Evolutionary conservation across 768 basidiomycete species (phyloP).

Genomic region (Boletus sp.): DNA sequence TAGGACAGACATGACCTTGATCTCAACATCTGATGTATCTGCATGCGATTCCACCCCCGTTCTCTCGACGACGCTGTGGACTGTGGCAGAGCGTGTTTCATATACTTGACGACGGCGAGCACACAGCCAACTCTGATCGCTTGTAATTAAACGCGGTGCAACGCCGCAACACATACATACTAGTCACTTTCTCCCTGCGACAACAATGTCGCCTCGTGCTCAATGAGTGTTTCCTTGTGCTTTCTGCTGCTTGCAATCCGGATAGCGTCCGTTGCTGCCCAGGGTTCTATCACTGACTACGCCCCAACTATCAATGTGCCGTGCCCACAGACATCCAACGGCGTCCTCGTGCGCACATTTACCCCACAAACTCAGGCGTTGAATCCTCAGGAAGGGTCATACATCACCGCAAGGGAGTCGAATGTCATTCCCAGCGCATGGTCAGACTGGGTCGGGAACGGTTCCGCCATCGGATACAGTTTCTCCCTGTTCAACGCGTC

Average conservation of each 20-base stretch:
- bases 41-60: neutral
- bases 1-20: neutral
- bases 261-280: neutral
- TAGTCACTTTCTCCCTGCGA: neutral
- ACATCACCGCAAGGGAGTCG: slow-evolving; percentile 42
- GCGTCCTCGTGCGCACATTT: slow-evolving; percentile 48
- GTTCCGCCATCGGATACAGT: slow-evolving; percentile 50
- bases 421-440: slow-evolving; percentile 47
- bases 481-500: slow-evolving; percentile 38
- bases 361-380: slow-evolving; percentile 50
- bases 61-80: neutral
- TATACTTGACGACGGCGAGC: neutral
- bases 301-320: slow-evolving; percentile 47
- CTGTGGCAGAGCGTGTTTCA: too few relatives aligned
- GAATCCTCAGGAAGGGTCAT: slow-evolving; percentile 46
- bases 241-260: neutral
- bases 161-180: neutral
- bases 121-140: slow-evolving; percentile 13
- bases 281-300: slow-evolving; percentile 42
- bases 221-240: slow-evolving; percentile 1
- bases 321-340: slow-evolving; percentile 46
- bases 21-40: neutral
- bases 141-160: slow-evolving; percentile 15
- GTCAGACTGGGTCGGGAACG: slow-evolving; percentile 58
- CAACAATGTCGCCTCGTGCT: slow-evolving; percentile 6